Percentiles rank a stretch among this genome's conserved stretches.
Conservation (phyloP, 2,329 filamentous ascomycete species). For the Penicillium janthinellum region DNA sequence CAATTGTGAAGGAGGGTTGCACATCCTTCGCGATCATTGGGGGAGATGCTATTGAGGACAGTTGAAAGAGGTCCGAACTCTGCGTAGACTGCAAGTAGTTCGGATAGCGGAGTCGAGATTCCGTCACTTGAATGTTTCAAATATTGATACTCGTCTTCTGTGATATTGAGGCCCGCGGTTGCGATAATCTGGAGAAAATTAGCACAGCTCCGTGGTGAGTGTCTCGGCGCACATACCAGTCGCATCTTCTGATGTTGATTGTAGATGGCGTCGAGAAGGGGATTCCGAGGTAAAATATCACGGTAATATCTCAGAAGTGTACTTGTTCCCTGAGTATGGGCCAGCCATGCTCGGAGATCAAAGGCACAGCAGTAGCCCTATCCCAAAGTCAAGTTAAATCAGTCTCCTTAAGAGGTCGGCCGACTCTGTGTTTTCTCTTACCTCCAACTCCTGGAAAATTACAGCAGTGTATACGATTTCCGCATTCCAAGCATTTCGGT, state of each 20-base stretch:
- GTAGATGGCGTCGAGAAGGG: constrained; percentile 10
- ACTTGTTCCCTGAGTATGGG: constrained; percentile 8
- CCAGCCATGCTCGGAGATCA: constrained; percentile 7
- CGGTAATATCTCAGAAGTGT: constrained; percentile 5
- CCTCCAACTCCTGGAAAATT: constrained; percentile 12
- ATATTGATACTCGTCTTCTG: constrained; percentile 8
- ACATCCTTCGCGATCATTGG: neutral
- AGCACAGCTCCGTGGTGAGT: neutral
- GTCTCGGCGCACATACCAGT: neutral
- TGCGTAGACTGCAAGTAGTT: constrained; percentile 6
- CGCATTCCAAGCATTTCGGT: constrained; percentile 3
- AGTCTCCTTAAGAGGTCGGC: neutral
- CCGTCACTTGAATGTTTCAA: neutral
- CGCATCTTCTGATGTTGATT: constrained; percentile 10
- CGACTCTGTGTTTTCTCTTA: neutral
- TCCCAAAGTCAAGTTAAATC: neutral
- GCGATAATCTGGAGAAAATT: neutral
- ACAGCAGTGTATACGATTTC: constrained; percentile 11
- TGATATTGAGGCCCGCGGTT: neutral
- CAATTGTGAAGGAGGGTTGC: neutral
- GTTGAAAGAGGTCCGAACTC: constrained; percentile 3
- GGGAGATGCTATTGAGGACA: neutral
- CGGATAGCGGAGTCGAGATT: constrained; percentile 1
- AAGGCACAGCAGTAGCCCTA: constrained; percentile 7
- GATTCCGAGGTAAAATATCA: neutral